A percentile compares a stretch with the other conserved stretches of the same genome.
These are phyloP conservation scores for Sporothrix protearum DNA, from an alignment of 2,329 filamentous ascomycete genomes.

Conservation along the genomic window DNA sequence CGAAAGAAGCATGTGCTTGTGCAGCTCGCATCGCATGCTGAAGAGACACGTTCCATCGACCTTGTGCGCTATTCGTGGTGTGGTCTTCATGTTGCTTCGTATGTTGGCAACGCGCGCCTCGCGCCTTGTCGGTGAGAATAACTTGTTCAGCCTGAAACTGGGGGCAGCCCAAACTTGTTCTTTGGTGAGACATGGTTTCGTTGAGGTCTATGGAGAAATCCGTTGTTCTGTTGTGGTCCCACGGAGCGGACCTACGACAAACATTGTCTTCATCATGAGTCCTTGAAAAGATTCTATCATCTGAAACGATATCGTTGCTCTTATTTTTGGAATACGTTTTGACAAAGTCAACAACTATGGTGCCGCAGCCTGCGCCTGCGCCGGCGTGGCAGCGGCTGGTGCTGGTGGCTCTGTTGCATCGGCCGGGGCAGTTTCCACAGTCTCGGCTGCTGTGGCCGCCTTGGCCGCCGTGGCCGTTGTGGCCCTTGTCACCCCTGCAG, in stretches of 20 bases:
- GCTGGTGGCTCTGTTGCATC: background rate
- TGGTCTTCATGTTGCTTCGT: background rate
- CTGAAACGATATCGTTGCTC: background rate
- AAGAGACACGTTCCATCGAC: background rate
- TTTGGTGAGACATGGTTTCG: background rate
- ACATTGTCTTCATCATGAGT: background rate
- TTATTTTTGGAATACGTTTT: background rate
- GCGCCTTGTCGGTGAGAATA: background rate
- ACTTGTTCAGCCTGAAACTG: too few species aligned
- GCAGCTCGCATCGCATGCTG: background rate
- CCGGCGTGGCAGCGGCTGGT: background rate
- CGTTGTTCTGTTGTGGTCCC: background rate
- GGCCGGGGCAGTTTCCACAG: background rate
- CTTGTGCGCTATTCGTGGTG: background rate
- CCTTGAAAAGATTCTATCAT: too few species aligned
- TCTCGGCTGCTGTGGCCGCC: background rate
- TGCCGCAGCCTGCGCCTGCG: background rate
- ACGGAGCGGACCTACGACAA: background rate
- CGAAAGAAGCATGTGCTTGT: background rate
- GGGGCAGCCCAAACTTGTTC: background rate
- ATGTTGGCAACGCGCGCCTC: background rate
- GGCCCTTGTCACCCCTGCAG: background rate
- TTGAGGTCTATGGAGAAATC: background rate
- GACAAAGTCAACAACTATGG: background rate
- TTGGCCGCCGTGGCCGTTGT: background rate